Conservation (phyloP, 2,329 filamentous ascomycete genomes). For the Penicillium sp. region DNA sequence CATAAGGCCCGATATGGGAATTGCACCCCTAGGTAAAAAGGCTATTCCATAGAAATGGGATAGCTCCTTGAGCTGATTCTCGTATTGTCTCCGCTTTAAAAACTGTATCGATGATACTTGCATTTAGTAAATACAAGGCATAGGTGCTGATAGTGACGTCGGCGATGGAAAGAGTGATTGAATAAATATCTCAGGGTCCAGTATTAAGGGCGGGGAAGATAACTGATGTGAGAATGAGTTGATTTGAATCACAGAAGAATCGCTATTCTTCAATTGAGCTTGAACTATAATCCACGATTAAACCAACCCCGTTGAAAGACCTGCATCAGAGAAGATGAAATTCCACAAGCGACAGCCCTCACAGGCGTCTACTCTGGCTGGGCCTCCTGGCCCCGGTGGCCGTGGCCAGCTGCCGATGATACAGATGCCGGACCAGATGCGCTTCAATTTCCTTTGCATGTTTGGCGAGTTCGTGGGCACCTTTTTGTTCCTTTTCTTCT, state of each 20-base stretch:
- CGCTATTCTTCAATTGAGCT: not conserved
- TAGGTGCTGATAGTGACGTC: constrained; percentile 21
- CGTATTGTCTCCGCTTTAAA: constrained; percentile 1
- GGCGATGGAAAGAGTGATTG: not conserved
- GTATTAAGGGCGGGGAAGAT: not conserved
- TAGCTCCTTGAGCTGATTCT: not conserved
- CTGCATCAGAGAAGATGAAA: constrained; percentile 6
- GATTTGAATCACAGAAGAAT: not conserved
- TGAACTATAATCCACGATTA: not conserved
- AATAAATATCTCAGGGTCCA: constrained; percentile 8
- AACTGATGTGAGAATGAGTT: not conserved
- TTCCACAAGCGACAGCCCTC: constrained; percentile 19
- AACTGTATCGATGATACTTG: constrained; percentile 20
- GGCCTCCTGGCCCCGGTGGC: constrained; percentile 2
- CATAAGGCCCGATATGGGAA: not conserved
- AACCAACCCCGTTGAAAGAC: not conserved
- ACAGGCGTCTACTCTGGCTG: constrained; percentile 18
- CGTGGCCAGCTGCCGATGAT: constrained; percentile 40
- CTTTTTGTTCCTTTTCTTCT: constrained; percentile 55
- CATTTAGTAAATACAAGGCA: not conserved
- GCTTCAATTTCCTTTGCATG: constrained; percentile 53
- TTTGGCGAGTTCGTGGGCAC: constrained; percentile 59
- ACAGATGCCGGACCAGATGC: constrained; percentile 37
- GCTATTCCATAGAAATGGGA: not conserved
- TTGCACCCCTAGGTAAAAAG: not conserved